Percentiles rank a stretch among this genome's conserved stretches.
These are phyloP conservation scores for Ophiostoma himal-ulmi DNA, from an alignment of 2,329 filamentous ascomycete species.

Conservation along the genomic window DNA sequence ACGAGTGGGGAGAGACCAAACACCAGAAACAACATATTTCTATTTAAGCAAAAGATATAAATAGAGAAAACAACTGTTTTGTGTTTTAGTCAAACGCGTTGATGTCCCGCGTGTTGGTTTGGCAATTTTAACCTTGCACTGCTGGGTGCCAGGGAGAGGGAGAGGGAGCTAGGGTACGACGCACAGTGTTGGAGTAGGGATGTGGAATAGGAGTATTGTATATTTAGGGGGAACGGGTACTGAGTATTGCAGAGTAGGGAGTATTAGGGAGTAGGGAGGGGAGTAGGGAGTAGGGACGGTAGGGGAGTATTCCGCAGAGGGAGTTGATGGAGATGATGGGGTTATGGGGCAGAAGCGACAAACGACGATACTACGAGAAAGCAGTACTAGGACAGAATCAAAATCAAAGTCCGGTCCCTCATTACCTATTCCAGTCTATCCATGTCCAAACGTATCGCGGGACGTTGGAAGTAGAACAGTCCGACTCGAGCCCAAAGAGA, in stretches of 20 bases:
- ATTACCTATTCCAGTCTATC: neutral
- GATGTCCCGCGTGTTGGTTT: conserved; percentile 7
- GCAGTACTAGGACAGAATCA: neutral
- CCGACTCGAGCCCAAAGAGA: neutral
- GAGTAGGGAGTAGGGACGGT: too few species aligned
- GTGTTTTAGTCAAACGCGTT: conserved; percentile 13
- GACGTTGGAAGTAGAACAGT: conserved; percentile 6
- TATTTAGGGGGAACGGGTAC: too few species aligned
- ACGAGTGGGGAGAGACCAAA: conserved; percentile 1
- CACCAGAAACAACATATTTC: neutral
- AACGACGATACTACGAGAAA: neutral
- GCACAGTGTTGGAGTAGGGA: too few species aligned
- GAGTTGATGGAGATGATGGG: neutral
- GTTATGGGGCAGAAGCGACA: neutral
- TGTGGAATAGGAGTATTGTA: too few species aligned
- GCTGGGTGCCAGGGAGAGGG: too few species aligned
- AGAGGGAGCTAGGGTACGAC: too few species aligned
- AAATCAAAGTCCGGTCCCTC: neutral
- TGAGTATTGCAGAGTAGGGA: too few species aligned
- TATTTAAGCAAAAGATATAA: neutral
- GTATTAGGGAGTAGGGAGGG: too few species aligned
- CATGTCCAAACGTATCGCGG: conserved; percentile 8
- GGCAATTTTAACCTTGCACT: conserved; percentile 5
- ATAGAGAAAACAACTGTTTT: conserved; percentile 10
- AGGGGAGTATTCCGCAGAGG: neutral